Evolutionary conservation across 2,329 filamentous ascomycete species (phyloP).

Genomic region (Botrytis aclada): DNA sequence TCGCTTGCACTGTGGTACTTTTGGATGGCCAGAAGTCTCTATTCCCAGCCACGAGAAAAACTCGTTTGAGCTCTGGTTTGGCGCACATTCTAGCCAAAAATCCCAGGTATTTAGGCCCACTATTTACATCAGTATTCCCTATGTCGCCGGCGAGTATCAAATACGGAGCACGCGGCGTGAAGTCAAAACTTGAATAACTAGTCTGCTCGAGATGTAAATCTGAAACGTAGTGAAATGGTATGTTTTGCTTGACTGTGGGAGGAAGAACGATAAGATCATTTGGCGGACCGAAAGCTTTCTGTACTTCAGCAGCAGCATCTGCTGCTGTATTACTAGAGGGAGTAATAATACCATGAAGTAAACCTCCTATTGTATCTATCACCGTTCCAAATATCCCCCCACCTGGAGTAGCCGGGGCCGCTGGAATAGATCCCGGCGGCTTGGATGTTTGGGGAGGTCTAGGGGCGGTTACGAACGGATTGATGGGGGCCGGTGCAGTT

Average conservation of each 20-base stretch:
- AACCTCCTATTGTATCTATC: neutral
- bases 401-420: neutral
- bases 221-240: slow-evolving; percentile 7
- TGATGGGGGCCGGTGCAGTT: neutral
- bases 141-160: slow-evolving; percentile 3
- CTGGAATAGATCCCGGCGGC: neutral
- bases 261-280: neutral
- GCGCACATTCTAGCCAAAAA: slow-evolving; percentile 8
- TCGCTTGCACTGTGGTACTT: neutral
- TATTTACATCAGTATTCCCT: neutral
- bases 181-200: neutral
- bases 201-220: slow-evolving; percentile 14
- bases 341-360: neutral
- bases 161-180: neutral
- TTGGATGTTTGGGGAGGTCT: neutral
- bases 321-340: neutral
- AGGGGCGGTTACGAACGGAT: neutral
- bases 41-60: slow-evolving; percentile 11
- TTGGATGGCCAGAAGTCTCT: neutral
- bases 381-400: neutral
- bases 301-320: neutral
- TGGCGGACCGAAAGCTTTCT: neutral
- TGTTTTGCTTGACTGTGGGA: neutral
- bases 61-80: neutral
- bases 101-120: neutral